phyloP scores from a whole-genome alignment of 768 basidiomycete genomes.

The Ephemerocybe angulata region DNA sequence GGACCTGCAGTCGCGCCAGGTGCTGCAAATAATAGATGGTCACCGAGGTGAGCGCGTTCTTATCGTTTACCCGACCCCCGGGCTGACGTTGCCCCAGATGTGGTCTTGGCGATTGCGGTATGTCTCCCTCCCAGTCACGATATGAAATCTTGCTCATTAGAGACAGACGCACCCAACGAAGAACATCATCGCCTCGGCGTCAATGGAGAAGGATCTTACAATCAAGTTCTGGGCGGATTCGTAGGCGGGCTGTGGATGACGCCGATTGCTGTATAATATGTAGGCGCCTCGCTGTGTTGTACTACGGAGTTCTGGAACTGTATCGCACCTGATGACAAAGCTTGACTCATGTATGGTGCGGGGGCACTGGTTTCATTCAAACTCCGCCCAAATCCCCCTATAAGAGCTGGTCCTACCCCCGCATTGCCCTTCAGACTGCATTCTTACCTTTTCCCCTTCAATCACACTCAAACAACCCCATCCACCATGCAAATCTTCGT shows the following conservation, averaged over 20 bases:
- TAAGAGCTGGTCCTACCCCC: slow-evolving; percentile 18
- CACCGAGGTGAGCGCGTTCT: slow-evolving; percentile 64
- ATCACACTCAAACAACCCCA: slow-evolving; percentile 13
- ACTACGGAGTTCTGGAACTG: background rate
- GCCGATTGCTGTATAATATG: slow-evolving; percentile 1
- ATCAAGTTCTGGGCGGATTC: slow-evolving; percentile 78
- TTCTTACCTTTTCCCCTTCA: slow-evolving; percentile 11
- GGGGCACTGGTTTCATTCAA: slow-evolving; percentile 31
- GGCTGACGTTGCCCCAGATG: slow-evolving; percentile 31
- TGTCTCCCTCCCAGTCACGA: slow-evolving; percentile 20
- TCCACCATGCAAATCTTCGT: slow-evolving; percentile 46
- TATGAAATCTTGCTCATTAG: background rate
- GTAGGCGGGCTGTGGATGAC: slow-evolving; percentile 8
- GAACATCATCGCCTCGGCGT: slow-evolving; percentile 80
- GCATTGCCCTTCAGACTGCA: slow-evolving; percentile 8
- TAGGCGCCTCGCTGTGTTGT: no score
- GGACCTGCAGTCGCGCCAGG: slow-evolving; percentile 80
- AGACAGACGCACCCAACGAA: slow-evolving; percentile 71
- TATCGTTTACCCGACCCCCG: background rate
- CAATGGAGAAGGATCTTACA: slow-evolving; percentile 83
- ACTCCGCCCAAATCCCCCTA: slow-evolving; percentile 33
- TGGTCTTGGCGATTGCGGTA: slow-evolving; percentile 78
- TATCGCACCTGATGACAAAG: background rate
- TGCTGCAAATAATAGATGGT: slow-evolving; percentile 72
- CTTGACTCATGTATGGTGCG: slow-evolving; percentile 8